Evolutionary conservation across 768 basidiomycete species (phyloP).

Genomic region (Cyathus striatus): DNA sequence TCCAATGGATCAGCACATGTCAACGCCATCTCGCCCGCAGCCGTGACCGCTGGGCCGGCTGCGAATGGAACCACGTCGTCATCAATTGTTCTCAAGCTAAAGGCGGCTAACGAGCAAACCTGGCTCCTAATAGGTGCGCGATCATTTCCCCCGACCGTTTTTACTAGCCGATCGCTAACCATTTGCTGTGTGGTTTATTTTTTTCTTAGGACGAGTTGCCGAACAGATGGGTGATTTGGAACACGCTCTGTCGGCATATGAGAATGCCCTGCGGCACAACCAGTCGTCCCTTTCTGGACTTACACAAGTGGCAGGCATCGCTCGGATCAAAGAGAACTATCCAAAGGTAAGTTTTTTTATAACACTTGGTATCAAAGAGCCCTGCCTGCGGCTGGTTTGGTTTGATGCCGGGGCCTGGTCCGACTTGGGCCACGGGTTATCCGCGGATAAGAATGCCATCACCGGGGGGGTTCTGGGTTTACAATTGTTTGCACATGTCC

Average conservation of each 20-base stretch:
- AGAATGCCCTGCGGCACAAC: constrained; percentile 93
- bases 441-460: constrained; percentile 29
- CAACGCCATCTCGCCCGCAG: constrained; percentile 42
- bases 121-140: constrained; percentile 91
- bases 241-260: constrained; percentile 89
- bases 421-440: constrained; percentile 17
- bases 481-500: constrained; percentile 26
- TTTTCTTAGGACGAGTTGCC: constrained; percentile 75
- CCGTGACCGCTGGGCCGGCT: constrained; percentile 25
- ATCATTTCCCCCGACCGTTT: too few species aligned
- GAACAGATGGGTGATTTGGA: constrained; percentile 95
- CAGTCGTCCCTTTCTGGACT: constrained; percentile 86
- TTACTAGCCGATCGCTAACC: too few species aligned
- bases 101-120: constrained; percentile 87
- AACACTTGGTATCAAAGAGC: constrained; percentile 12
- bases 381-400: constrained; percentile 7
- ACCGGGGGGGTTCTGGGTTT: constrained; percentile 18
- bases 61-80: constrained; percentile 28
- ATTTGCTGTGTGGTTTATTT: too few species aligned
- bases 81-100: constrained; percentile 69
- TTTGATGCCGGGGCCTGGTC: constrained; percentile 20
- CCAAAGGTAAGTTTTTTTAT: constrained; percentile 65
- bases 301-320: constrained; percentile 92
- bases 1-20: constrained; percentile 38
- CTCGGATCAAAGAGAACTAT: constrained; percentile 96